A percentile compares a stretch with the other conserved stretches of the same genome.
phyloP scores from a whole-genome alignment of 805 yeast species.

The Ascoidea asiatica region DNA sequence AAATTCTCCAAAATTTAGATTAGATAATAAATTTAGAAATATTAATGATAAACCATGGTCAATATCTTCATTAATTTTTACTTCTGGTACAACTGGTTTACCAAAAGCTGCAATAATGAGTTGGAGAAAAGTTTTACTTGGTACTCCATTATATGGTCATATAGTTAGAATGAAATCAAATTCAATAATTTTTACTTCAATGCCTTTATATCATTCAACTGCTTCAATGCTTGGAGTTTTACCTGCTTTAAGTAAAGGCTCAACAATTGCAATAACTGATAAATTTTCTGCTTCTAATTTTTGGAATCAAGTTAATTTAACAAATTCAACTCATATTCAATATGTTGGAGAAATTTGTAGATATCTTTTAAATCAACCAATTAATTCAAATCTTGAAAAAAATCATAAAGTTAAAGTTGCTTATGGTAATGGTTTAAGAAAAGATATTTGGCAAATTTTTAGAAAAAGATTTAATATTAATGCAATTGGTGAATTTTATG shows the following conservation, averaged over 20 bases:
- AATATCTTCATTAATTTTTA: conserved; percentile 65
- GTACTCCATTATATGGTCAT: conserved; percentile 54
- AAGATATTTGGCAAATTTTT: conserved; percentile 78
- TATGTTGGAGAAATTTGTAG: conserved; percentile 95
- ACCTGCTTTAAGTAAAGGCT: conserved; percentile 56
- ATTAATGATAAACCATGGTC: conserved; percentile 41
- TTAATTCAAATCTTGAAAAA: conserved; percentile 48
- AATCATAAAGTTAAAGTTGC: conserved; percentile 55
- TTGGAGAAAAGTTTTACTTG: conserved; percentile 74
- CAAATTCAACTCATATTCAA: conserved; percentile 70
- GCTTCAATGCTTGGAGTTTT: conserved; percentile 80
- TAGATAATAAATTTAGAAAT: conserved; percentile 43
- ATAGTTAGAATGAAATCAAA: conserved; percentile 43
- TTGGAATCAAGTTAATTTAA: conserved; percentile 76
- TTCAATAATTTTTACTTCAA: conserved; percentile 68
- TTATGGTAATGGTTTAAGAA: conserved; percentile 82
- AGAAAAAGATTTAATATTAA: conserved; percentile 63
- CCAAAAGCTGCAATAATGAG: conserved; percentile 92
- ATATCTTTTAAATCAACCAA: conserved; percentile 55
- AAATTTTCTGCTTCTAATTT: conserved; percentile 75
- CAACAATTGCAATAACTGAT: conserved; percentile 62
- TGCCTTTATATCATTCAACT: conserved; percentile 94
- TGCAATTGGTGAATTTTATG: conserved; percentile 82
- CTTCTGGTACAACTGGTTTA: conserved; percentile 91
- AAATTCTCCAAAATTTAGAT: conserved; percentile 35